Evolutionary conservation across 208 protist genomes (phyloP).

Genomic region (Trypanosoma melophagium): DNA sequence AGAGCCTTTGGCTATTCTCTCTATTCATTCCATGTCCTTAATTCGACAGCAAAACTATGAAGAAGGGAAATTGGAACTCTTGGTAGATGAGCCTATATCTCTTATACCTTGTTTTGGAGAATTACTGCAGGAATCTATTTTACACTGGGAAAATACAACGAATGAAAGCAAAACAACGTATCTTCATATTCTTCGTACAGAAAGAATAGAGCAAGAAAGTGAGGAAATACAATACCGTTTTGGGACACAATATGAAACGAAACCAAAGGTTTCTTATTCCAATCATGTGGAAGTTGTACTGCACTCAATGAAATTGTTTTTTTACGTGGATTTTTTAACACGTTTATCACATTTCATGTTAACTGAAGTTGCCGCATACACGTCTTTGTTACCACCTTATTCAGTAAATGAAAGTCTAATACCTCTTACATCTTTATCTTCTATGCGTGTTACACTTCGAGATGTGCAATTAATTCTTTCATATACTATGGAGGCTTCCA

Average conservation of each 20-base stretch:
- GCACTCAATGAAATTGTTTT: background rate
- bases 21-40: background rate
- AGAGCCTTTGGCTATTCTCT: conserved; percentile 20
- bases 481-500: background rate
- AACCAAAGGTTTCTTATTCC: conserved; percentile 5
- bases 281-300: conserved; percentile 8
- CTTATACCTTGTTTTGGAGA: conserved; percentile 3
- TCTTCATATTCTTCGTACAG: conserved; percentile 1
- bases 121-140: background rate
- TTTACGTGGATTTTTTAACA: background rate
- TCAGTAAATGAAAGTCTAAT: no score
- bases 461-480: conserved; percentile 8
- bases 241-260: conserved; percentile 14
- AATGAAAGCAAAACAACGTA: background rate
- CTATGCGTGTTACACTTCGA: conserved; percentile 1
- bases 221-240: conserved; percentile 6
- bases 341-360: conserved; percentile 10
- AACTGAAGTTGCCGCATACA: conserved; percentile 9
- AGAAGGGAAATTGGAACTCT: conserved; percentile 1
- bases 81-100: conserved; percentile 8
- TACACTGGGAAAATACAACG: conserved; percentile 12
- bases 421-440: conserved; percentile 2
- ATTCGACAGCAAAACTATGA: background rate
- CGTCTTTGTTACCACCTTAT: background rate
- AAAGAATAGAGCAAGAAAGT: background rate